Percentiles rank a stretch among this genome's conserved stretches.
Conservation (phyloP, 805 yeast species). For the Pichia thaimueangensis region DNA sequence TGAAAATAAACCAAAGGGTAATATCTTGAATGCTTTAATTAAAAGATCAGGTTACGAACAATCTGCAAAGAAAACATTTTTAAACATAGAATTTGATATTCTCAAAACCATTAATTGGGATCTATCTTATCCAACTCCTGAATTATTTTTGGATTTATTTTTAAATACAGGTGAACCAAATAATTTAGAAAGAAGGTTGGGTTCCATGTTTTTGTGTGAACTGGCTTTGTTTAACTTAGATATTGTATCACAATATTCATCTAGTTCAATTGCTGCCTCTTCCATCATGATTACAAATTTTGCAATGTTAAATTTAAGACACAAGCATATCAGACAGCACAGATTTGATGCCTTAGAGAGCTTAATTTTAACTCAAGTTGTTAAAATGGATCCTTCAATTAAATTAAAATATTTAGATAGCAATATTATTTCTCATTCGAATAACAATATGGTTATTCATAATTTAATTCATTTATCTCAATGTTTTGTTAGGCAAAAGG, state of each 20-base stretch:
- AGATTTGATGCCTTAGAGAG: conserved; percentile 28
- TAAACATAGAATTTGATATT: conserved; percentile 65
- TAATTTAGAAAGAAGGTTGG: conserved; percentile 43
- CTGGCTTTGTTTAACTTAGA: conserved; percentile 56
- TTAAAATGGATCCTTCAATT: conserved; percentile 22
- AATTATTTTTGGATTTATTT: conserved; percentile 54
- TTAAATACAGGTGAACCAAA: conserved; percentile 30
- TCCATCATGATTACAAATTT: conserved; percentile 42
- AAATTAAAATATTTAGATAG: conserved; percentile 22
- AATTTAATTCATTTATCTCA: conserved; percentile 24
- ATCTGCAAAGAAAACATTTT: conserved; percentile 29
- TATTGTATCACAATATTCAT: conserved; percentile 44
- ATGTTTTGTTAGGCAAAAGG: conserved; percentile 21
- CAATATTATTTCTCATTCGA: conserved; percentile 11
- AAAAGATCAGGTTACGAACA: conserved; percentile 27
- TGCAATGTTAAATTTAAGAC: conserved; percentile 37
- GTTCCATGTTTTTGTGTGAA: conserved; percentile 60
- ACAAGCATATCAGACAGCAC: conserved; percentile 26
- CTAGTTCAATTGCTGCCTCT: conserved; percentile 45
- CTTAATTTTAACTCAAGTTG: conserved; percentile 20
- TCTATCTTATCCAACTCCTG: conserved; percentile 55
- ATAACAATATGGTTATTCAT: conserved; percentile 18
- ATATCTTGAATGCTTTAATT: conserved; percentile 26
- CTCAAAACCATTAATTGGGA: conserved; percentile 61
- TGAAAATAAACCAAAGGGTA: conserved; percentile 51